phyloP scores from a whole-genome alignment of 306 rosid genomes.

The Betula pendula region DNA sequence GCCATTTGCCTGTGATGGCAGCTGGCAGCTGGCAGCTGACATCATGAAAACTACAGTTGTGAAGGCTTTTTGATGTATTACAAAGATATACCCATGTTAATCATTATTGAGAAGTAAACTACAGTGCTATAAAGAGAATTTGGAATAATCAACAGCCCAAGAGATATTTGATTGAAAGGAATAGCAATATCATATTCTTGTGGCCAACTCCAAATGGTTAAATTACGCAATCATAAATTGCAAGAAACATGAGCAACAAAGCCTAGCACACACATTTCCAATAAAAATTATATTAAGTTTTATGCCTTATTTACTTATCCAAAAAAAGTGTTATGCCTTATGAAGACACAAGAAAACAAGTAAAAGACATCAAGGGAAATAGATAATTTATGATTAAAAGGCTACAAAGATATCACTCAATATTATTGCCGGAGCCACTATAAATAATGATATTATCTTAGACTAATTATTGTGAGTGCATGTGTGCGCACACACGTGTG shows the following conservation, averaged over 20 bases:
- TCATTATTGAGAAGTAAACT: neutral
- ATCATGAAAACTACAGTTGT: neutral
- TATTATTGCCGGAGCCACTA: neutral
- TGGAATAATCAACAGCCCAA: neutral
- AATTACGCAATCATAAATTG: too few species aligned
- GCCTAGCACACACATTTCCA: too few species aligned
- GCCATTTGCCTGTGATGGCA: neutral
- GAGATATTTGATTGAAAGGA: neutral
- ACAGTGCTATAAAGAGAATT: neutral
- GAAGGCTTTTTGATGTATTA: neutral
- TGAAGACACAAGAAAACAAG: too few species aligned
- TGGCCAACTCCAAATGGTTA: neutral
- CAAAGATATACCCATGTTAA: neutral
- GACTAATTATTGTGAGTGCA: neutral
- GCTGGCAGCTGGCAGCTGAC: neutral
- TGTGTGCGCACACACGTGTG: neutral
- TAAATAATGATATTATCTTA: neutral
- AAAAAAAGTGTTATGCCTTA: too few species aligned
- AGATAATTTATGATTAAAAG: neutral
- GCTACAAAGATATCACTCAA: neutral
- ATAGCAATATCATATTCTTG: neutral
- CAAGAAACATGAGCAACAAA: too few species aligned
- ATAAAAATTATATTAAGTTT: too few species aligned
- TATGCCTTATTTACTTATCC: too few species aligned
- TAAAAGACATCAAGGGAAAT: neutral